Percentiles rank a stretch among this genome's conserved stretches.
These are phyloP conservation scores for Aspergillus amoenus DNA, from an alignment of 2,329 filamentous ascomycete species.

Conservation along the genomic window DNA sequence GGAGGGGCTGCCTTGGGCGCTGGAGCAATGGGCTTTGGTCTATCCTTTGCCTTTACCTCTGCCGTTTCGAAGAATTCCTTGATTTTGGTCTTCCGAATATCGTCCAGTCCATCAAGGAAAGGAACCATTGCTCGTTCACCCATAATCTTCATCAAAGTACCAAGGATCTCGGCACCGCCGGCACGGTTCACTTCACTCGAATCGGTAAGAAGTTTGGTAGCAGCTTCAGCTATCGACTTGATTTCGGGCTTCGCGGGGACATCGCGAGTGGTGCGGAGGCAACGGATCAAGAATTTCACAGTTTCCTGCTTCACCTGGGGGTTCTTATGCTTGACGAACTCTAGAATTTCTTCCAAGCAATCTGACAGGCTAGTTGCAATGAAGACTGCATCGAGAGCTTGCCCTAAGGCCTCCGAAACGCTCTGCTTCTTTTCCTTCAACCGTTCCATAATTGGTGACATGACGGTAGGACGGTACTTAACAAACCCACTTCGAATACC, in stretches of 20 bases:
- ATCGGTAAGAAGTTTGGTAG: conserved; percentile 87
- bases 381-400: conserved; percentile 74
- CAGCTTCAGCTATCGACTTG: conserved; percentile 78
- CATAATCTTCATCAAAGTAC: conserved; percentile 97
- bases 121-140: conserved; percentile 94
- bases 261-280: conserved; percentile 76
- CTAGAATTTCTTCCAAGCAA: conserved; percentile 83
- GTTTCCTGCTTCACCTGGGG: conserved; percentile 96
- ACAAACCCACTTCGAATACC: conserved; percentile 75
- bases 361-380: conserved; percentile 71
- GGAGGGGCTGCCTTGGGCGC: conserved; percentile 57
- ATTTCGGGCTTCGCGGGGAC: conserved; percentile 84
- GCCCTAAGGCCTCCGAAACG: conserved; percentile 83
- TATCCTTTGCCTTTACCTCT: conserved; percentile 85
- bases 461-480: conserved; percentile 77
- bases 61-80: conserved; percentile 86
- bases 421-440: conserved; percentile 95
- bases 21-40: conserved; percentile 72
- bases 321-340: conserved; percentile 90
- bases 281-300: conserved; percentile 88
- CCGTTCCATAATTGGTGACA: conserved; percentile 89
- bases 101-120: conserved; percentile 86
- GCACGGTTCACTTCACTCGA: conserved; percentile 82
- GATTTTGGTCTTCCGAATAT: conserved; percentile 92
- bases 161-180: conserved; percentile 86